phyloP scores from a whole-genome alignment of 1,139 yeast species.

The Nakaseomyces sp. region DNA sequence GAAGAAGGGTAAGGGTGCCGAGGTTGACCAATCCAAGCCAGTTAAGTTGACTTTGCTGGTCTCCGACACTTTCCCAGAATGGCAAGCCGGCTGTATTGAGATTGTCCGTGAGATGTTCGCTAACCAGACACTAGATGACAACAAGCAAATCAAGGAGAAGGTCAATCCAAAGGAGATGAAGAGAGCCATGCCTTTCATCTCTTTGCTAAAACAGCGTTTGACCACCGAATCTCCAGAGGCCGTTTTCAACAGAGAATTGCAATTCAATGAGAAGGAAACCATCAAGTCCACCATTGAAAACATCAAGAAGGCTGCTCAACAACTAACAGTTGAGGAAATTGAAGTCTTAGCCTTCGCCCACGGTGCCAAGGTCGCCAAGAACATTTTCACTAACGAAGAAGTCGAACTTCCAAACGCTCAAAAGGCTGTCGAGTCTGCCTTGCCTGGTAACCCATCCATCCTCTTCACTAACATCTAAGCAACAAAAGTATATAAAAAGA shows the following conservation, averaged over 20 bases:
- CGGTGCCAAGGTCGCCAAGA: slow-evolving; percentile 54
- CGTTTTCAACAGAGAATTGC: slow-evolving; percentile 81
- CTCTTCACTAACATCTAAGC: slow-evolving; percentile 50
- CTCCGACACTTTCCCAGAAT: slow-evolving; percentile 82
- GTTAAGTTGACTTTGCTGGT: slow-evolving; percentile 64
- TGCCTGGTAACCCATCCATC: slow-evolving; percentile 92
- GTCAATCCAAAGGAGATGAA: slow-evolving; percentile 72
- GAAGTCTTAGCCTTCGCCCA: slow-evolving; percentile 51
- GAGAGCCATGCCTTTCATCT: slow-evolving; percentile 96
- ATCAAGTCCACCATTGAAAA: slow-evolving; percentile 47
- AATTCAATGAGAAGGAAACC: slow-evolving; percentile 67
- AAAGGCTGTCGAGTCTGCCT: slow-evolving; percentile 71
- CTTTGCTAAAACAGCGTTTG: slow-evolving; percentile 73
- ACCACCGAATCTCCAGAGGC: slow-evolving; percentile 53
- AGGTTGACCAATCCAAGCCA: slow-evolving; percentile 66
- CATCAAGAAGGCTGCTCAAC: slow-evolving; percentile 59
- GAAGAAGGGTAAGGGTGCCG: slow-evolving; percentile 76
- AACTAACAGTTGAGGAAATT: slow-evolving; percentile 42
- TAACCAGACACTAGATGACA: slow-evolving; percentile 50
- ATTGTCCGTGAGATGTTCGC: slow-evolving; percentile 75
- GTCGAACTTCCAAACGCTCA: slow-evolving; percentile 56
- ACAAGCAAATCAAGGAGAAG: slow-evolving; percentile 48
- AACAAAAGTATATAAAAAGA: too few relatives aligned
- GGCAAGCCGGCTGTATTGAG: slow-evolving; percentile 88
- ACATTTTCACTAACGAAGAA: slow-evolving; percentile 60